Evolutionary conservation across 2,329 filamentous ascomycete genomes (phyloP).

Genomic region (Raffaelea albimanens): DNA sequence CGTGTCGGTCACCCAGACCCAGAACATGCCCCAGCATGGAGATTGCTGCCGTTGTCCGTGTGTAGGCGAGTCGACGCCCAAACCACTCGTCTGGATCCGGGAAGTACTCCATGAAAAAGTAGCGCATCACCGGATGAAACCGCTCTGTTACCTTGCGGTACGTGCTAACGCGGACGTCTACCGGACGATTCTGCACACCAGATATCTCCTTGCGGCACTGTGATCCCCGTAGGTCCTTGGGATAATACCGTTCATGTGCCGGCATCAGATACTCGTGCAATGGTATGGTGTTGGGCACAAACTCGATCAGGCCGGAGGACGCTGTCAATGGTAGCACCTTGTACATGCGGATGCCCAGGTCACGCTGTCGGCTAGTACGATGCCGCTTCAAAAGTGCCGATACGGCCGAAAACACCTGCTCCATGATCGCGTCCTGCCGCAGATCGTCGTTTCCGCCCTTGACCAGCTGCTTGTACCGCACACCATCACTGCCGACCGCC

Average conservation of each 20-base stretch:
- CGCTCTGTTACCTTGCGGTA: slow-evolving; percentile 71
- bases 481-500: slow-evolving; percentile 66
- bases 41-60: slow-evolving; percentile 84
- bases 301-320: slow-evolving; percentile 87
- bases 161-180: slow-evolving; percentile 61
- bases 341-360: slow-evolving; percentile 88
- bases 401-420: slow-evolving; percentile 96
- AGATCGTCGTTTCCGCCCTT: slow-evolving; percentile 96
- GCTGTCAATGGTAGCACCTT: slow-evolving; percentile 87
- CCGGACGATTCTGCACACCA: slow-evolving; percentile 58
- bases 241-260: slow-evolving; percentile 79
- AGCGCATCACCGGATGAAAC: slow-evolving; percentile 89
- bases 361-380: slow-evolving; percentile 76
- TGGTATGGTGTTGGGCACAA: slow-evolving; percentile 86
- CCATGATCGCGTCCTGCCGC: slow-evolving; percentile 96
- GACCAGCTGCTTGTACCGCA: slow-evolving; percentile 78
- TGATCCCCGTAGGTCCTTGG: slow-evolving; percentile 67
- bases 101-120: slow-evolving; percentile 96
- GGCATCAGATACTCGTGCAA: slow-evolving; percentile 88
- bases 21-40: slow-evolving; percentile 91
- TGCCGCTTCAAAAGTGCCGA: slow-evolving; percentile 83
- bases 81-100: slow-evolving; percentile 96
- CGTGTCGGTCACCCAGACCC: slow-evolving; percentile 87
- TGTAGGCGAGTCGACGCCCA: slow-evolving; percentile 77
- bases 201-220: slow-evolving; percentile 73